phyloP scores from a whole-genome alignment of 169 alveolate genomes.

The Plasmodium inui region DNA sequence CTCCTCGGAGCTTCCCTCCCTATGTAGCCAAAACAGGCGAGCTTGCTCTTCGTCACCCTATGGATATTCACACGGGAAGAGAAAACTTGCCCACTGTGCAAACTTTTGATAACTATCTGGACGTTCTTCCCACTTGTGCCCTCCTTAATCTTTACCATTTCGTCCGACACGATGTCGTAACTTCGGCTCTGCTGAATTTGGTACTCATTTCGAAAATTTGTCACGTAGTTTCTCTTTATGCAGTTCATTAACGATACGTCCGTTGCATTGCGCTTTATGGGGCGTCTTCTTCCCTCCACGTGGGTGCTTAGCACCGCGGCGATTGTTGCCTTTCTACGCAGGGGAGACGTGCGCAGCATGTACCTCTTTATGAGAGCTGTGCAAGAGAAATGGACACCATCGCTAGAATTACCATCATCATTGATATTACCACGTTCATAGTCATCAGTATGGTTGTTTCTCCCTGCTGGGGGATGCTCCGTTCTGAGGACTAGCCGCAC shows the following conservation, averaged over 20 bases:
- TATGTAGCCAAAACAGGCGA: slow-evolving; percentile 5
- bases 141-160: slow-evolving; percentile 10
- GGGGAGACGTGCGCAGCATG: background rate
- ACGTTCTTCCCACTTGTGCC: background rate
- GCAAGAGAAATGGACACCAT: background rate
- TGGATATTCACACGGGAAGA: slow-evolving; percentile 12
- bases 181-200: slow-evolving; percentile 15
- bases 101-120: slow-evolving; percentile 7
- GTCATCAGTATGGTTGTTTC: background rate
- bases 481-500: slow-evolving; percentile 19
- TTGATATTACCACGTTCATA: background rate
- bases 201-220: slow-evolving; percentile 13
- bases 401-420: background rate
- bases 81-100: slow-evolving; percentile 18
- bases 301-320: background rate
- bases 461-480: background rate
- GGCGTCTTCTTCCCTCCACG: background rate
- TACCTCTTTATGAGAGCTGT: background rate
- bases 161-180: slow-evolving; percentile 39
- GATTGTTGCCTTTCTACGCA: background rate
- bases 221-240: background rate
- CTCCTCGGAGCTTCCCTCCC: background rate
- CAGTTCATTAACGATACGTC: slow-evolving; percentile 5
- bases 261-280: background rate
- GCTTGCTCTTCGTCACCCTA: background rate